Conservation (phyloP, 371 early-diverging fungal species). For the Mucor velutinosus region DNA sequence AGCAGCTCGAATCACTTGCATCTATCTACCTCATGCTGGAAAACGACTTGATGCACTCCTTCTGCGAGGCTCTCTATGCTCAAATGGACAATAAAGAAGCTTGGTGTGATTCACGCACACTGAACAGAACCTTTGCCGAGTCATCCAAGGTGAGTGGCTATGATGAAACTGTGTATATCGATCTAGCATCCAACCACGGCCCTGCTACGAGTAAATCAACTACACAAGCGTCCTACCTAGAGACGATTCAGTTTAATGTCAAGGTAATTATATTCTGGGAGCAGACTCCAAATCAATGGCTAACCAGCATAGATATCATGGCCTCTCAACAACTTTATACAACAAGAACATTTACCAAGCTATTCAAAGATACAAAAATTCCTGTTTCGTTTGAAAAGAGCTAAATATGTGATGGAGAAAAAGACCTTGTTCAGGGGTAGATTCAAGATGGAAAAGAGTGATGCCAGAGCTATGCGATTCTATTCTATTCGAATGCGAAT, state of each 20-base stretch:
- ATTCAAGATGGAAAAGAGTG: slow-evolving; percentile 8
- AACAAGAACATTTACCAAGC: slow-evolving; percentile 16
- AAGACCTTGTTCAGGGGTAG: slow-evolving; percentile 31
- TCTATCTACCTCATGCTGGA: slow-evolving; percentile 48
- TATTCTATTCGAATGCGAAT: slow-evolving; percentile 47
- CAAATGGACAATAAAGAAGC: slow-evolving; percentile 39
- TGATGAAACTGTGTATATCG: slow-evolving; percentile 20
- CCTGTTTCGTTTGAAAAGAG: slow-evolving; percentile 44
- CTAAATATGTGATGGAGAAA: slow-evolving; percentile 52
- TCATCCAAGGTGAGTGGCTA: slow-evolving; percentile 25
- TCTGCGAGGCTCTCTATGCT: slow-evolving; percentile 36
- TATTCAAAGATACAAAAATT: slow-evolving; percentile 41
- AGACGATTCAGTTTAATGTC: slow-evolving; percentile 36
- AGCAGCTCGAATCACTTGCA: slow-evolving; percentile 28
- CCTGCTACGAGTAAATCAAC: not conserved
- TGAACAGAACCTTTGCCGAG: slow-evolving; percentile 38
- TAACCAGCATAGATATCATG: slow-evolving; percentile 37
- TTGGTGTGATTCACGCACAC: slow-evolving; percentile 35
- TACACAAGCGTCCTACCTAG: slow-evolving; percentile 22
- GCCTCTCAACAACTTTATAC: slow-evolving; percentile 53
- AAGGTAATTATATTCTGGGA: slow-evolving; percentile 19
- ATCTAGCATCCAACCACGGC: not conserved
- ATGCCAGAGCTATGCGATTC: slow-evolving; percentile 20
- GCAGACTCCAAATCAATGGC: not conserved
- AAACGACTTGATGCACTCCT: slow-evolving; percentile 45